Conservation (phyloP, 176 grass and related monocot species). For the Eragrostis nindensis region DNA sequence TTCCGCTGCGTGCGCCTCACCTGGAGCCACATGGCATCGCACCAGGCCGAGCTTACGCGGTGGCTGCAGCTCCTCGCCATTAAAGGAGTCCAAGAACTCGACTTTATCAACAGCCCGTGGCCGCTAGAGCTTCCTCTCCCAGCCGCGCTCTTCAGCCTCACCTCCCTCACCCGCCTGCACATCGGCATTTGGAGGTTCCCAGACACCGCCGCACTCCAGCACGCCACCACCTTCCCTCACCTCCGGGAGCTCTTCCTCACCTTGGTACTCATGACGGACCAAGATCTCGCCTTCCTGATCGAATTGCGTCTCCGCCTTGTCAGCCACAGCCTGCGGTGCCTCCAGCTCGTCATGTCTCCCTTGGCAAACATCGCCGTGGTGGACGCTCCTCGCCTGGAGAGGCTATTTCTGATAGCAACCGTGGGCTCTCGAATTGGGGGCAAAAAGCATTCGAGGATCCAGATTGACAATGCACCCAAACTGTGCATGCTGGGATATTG, state of each 20-base stretch:
- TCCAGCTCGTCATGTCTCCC: neutral
- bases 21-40: neutral
- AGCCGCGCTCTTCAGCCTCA: neutral
- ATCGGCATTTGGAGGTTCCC: slow-evolving; percentile 20
- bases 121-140: neutral
- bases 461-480: too few species aligned
- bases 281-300: neutral
- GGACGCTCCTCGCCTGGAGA: neutral
- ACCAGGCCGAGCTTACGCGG: neutral
- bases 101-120: neutral
- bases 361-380: neutral
- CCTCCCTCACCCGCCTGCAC: neutral
- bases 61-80: neutral
- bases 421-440: too few species aligned
- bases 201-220: neutral
- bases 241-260: neutral
- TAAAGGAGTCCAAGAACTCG: neutral
- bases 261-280: neutral
- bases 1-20: slow-evolving; percentile 11
- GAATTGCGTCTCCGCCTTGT: neutral
- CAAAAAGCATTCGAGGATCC: too few species aligned
- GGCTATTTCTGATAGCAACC: too few species aligned
- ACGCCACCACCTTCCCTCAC: neutral
- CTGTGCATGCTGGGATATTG: too few species aligned
- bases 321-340: slow-evolving; percentile 16